Evolutionary conservation across 768 basidiomycete genomes (phyloP).

Genomic region (Termitomyces sp.): DNA sequence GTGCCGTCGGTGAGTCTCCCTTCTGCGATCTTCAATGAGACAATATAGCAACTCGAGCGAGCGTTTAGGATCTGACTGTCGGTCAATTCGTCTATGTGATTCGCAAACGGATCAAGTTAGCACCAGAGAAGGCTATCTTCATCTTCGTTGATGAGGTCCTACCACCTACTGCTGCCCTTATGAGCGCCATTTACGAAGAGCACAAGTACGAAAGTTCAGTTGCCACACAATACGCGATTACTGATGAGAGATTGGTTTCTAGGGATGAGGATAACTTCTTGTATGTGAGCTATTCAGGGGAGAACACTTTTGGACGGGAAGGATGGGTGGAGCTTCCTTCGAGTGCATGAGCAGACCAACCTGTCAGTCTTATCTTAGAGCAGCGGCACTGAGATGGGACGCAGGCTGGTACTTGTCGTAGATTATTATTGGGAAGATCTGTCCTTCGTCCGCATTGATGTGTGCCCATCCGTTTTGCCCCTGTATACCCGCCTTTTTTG

Average conservation of each 20-base stretch:
- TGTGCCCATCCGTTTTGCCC: constrained; percentile 9
- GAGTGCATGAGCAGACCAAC: constrained; percentile 33
- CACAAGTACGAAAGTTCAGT: constrained; percentile 75
- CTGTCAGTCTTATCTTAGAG: constrained; percentile 14
- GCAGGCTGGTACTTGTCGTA: constrained; percentile 10
- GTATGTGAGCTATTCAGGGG: constrained; percentile 97
- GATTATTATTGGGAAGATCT: constrained; percentile 11
- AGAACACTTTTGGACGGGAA: constrained; percentile 87
- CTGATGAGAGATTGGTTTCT: constrained; percentile 23
- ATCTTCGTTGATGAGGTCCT: constrained; percentile 99
- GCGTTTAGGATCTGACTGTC: constrained; percentile 82
- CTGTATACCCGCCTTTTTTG: constrained; percentile 17
- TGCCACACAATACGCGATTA: not conserved
- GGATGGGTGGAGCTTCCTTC: constrained; percentile 45
- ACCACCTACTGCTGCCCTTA: constrained; percentile 95
- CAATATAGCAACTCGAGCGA: not conserved
- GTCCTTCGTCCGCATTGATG: constrained; percentile 2
- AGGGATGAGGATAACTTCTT: constrained; percentile 99
- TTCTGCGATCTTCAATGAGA: constrained; percentile 6
- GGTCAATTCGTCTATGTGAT: constrained; percentile 99
- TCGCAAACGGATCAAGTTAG: constrained; percentile 99
- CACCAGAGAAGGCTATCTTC: constrained; percentile 99
- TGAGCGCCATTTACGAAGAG: constrained; percentile 99
- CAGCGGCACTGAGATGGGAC: constrained; percentile 16
- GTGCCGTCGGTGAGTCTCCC: constrained; percentile 83